Base-by-base conservation (phyloP, 768 basidiomycete genomes). In the Tulasnella sp. region DNA sequence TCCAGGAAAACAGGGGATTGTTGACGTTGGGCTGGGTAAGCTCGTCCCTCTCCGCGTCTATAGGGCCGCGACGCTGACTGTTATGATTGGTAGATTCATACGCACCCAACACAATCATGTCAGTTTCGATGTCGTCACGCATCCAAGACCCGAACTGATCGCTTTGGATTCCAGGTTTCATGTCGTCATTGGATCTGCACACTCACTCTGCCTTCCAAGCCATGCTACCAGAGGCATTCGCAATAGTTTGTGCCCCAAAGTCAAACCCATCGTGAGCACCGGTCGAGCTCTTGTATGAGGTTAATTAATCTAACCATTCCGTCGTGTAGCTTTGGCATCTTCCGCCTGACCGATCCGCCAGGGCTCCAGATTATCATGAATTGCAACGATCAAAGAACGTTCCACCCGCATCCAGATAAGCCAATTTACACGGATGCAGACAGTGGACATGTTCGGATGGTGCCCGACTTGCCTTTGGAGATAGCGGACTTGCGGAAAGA, bases 371-470 rank as follows among this genome's bases (percentile, higher is more conserved):
- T 91, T 0, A 91, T 97, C 40, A 85, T 93, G 42, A 85, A 87
- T 0, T 97, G 96, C 84, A 88, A 85, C 1, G 90, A 88, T 54
- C 93, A 91, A 84, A 93, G 93, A 80, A 91, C 94, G 0, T 96
- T 96, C 84, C 96, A 97, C 85, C 94, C 94, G 0, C 96, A 97
- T 86, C 90, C 93, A 37, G 92, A 94, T 83, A 73, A 83, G 50
- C 94, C 94, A 8, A 95, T 96, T 84, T 96, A 96, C 84, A 96
- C 95, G 92, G 95, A 96, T 83, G 93, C 93, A 31, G 94, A 95
- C 83, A 94, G 92, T 84, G 93, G 93, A 0, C 95, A 96, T 85
- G 94, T 96, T 14, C 90, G 91, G 83, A 93, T 84, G 79, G 16
- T 93, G 89, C 54, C 54, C 24, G 92, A 90, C 82, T 92, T 94